Conservation (phyloP, 441 rosid genomes). For the Capsella rubella region DNA sequence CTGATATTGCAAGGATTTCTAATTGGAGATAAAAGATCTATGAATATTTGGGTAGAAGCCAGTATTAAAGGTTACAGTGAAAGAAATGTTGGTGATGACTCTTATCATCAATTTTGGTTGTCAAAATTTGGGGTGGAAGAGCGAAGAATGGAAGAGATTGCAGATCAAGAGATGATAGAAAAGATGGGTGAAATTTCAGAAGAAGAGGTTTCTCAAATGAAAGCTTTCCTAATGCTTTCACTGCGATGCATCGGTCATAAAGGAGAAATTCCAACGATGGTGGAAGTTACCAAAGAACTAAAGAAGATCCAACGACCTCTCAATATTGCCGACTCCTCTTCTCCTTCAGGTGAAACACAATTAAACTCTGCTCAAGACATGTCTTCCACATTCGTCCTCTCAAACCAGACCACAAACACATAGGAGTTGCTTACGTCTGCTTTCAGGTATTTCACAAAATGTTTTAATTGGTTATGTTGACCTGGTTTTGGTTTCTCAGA, state of each 20-base stretch:
- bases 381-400: neutral
- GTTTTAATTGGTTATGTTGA: neutral
- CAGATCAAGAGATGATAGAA: neutral
- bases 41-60: too few relatives aligned
- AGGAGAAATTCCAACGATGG: constrained; percentile 14
- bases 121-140: neutral
- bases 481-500: neutral
- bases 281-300: constrained; percentile 22
- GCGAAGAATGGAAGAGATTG: neutral
- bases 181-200: neutral
- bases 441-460: neutral
- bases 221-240: neutral
- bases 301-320: neutral
- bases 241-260: neutral
- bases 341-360: neutral
- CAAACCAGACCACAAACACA: neutral
- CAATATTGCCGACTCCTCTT: neutral
- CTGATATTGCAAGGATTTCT: neutral
- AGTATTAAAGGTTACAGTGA: neutral
- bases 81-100: neutral
- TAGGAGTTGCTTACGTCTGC: neutral
- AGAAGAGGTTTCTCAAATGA: neutral
- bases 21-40: neutral
- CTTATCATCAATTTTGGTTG: neutral
- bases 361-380: neutral